These are phyloP conservation scores for Xylariaceae sp. DNA, from an alignment of 2,329 filamentous ascomycete genomes.

Conservation along the genomic window DNA sequence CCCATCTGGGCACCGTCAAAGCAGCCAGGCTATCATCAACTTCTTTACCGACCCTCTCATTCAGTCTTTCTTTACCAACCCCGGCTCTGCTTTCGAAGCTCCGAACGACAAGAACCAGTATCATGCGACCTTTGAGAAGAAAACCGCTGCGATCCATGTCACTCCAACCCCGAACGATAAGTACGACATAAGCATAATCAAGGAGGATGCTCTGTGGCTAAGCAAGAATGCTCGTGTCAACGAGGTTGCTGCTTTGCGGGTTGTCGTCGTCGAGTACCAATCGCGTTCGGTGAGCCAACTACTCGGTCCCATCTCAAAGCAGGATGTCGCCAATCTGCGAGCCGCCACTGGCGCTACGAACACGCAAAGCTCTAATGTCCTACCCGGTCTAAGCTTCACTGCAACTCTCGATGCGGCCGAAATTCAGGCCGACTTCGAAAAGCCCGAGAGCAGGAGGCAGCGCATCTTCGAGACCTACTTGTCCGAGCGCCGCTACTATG, in stretches of 20 bases:
- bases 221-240: slow-evolving; percentile 79
- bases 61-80: slow-evolving; percentile 69
- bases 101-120: slow-evolving; percentile 61
- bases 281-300: slow-evolving; percentile 76
- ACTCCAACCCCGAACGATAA: slow-evolving; percentile 69
- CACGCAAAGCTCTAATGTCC: slow-evolving; percentile 61
- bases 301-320: slow-evolving; percentile 72
- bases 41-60: slow-evolving; percentile 77
- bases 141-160: slow-evolving; percentile 85
- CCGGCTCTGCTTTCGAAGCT: slow-evolving; percentile 70
- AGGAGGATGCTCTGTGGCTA: slow-evolving; percentile 85
- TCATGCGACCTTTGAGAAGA: slow-evolving; percentile 78
- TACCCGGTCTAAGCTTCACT: slow-evolving; percentile 56
- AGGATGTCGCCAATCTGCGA: slow-evolving; percentile 77
- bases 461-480: slow-evolving; percentile 76
- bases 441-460: slow-evolving; percentile 64
- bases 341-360: slow-evolving; percentile 73
- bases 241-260: slow-evolving; percentile 79
- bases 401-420: slow-evolving; percentile 58
- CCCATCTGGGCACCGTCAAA: slow-evolving; percentile 60
- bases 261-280: slow-evolving; percentile 85
- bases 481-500: slow-evolving; percentile 70
- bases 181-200: slow-evolving; percentile 79
- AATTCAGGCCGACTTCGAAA: slow-evolving; percentile 65
- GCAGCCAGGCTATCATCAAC: slow-evolving; percentile 60